Conservation (phyloP, 805 yeast genomes). For the Yamadazyma paraphyllophila region DNA sequence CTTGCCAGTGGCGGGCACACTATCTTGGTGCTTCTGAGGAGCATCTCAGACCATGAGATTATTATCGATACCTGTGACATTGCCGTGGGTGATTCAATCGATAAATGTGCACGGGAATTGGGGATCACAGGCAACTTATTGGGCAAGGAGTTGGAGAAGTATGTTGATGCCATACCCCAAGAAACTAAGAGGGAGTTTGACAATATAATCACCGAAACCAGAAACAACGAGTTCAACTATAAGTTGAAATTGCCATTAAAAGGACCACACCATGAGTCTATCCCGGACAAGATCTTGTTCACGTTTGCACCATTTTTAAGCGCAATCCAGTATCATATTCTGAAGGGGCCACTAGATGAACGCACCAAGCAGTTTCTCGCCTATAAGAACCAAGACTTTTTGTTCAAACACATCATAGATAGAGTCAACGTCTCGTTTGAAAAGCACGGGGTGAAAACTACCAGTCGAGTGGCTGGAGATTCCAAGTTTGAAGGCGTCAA, state of each 20-base stretch:
- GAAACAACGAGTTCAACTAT: conserved; percentile 24
- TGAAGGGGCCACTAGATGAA: conserved; percentile 8
- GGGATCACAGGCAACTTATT: conserved; percentile 82
- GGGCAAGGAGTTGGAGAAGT: conserved; percentile 75
- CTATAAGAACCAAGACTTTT: conserved; percentile 56
- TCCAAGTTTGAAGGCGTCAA: conserved; percentile 42
- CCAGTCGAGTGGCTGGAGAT: conserved; percentile 19
- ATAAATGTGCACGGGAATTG: conserved; percentile 84
- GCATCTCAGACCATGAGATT: conserved; percentile 66
- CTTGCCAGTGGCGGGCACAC: conserved; percentile 95
- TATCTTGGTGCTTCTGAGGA: conserved; percentile 67
- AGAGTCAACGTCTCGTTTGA: conserved; percentile 55
- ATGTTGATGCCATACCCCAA: conserved; percentile 35
- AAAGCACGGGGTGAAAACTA: conserved; percentile 25
- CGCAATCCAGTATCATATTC: conserved; percentile 37
- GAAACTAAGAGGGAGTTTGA: conserved; percentile 26
- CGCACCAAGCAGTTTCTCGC: conserved; percentile 48
- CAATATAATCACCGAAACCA: conserved; percentile 18
- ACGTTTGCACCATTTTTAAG: conserved; percentile 80
- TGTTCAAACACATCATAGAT: conserved; percentile 71
- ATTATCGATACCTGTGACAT: conserved; percentile 77
- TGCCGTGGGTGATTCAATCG: conserved; percentile 91
- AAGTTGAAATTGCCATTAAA: conserved; percentile 31
- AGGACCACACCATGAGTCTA: conserved; percentile 26
- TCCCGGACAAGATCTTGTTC: conserved; percentile 41